A percentile compares a stretch with the other conserved stretches of the same genome.
These are phyloP conservation scores for Boletus rubropictus DNA, from an alignment of 768 basidiomycete species.

Conservation along the genomic window DNA sequence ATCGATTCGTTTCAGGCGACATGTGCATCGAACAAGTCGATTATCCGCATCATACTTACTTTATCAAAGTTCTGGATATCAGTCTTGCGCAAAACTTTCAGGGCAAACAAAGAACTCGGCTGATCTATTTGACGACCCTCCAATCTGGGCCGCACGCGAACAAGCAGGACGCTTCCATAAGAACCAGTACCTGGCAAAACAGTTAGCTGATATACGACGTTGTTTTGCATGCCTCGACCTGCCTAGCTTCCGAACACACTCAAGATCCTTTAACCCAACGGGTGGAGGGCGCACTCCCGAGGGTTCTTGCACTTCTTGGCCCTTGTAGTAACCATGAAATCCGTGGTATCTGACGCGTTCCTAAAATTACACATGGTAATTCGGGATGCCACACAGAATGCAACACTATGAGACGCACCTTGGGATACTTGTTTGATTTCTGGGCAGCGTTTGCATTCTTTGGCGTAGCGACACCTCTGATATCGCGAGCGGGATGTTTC, in stretches of 20 bases:
- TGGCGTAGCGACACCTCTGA: not conserved
- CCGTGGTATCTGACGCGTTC: constrained; percentile 9
- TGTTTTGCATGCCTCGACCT: not conserved
- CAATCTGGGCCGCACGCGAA: constrained; percentile 29
- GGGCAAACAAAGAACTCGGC: constrained; percentile 37
- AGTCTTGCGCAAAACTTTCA: constrained; percentile 41
- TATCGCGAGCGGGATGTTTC: constrained; percentile 14
- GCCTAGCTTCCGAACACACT: constrained; percentile 41
- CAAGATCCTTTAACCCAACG: constrained; percentile 35
- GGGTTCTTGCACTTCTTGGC: constrained; percentile 22
- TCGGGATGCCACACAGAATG: not conserved
- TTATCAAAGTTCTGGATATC: constrained; percentile 29
- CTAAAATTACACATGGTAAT: constrained; percentile 11
- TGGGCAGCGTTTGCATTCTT: constrained; percentile 9
- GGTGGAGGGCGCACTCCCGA: constrained; percentile 34
- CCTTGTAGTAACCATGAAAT: constrained; percentile 8
- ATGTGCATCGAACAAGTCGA: not conserved
- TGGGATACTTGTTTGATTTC: not conserved
- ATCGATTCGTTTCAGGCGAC: not conserved
- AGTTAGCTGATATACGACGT: constrained; percentile 2
- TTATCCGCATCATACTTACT: constrained; percentile 14
- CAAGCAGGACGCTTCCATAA: constrained; percentile 40
- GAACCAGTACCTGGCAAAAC: constrained; percentile 35
- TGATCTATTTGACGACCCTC: constrained; percentile 30
- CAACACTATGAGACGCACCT: not conserved